Percentiles rank a stretch among this genome's conserved stretches.
Evolutionary conservation across 2,329 filamentous ascomycete species (phyloP).

Genomic region (Neonectria neomacrospora): DNA sequence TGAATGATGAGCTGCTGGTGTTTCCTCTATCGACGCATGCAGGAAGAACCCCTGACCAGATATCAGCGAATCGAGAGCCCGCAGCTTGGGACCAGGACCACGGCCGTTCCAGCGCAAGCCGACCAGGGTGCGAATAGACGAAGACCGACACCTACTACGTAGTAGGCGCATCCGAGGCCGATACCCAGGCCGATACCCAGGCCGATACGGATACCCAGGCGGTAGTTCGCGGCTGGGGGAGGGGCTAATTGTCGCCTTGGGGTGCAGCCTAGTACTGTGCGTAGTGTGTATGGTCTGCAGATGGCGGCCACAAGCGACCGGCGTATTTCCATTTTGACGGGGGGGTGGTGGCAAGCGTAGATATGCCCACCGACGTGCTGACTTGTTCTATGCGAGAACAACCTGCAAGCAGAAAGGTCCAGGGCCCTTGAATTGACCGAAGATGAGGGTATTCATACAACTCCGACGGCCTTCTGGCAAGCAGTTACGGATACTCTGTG

Average conservation of each 20-base stretch:
- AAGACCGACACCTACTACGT: neutral
- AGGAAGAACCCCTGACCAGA: conserved; percentile 1
- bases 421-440: neutral
- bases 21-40: neutral
- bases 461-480: neutral
- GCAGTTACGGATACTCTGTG: neutral
- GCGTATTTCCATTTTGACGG: conserved; percentile 1
- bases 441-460: neutral
- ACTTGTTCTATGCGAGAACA: neutral
- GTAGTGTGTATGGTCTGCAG: neutral
- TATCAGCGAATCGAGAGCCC: neutral
- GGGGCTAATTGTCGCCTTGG: neutral
- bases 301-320: neutral
- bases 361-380: neutral
- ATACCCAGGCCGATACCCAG: neutral
- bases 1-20: neutral
- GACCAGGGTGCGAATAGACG: neutral
- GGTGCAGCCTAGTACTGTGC: neutral
- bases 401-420: neutral
- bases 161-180: neutral
- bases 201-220: neutral
- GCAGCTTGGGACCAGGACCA: neutral
- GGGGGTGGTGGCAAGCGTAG: neutral
- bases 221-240: neutral
- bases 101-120: neutral